Base-by-base conservation (phyloP, 306 rosid species). In the Gynostemma pentaphyllum region DNA sequence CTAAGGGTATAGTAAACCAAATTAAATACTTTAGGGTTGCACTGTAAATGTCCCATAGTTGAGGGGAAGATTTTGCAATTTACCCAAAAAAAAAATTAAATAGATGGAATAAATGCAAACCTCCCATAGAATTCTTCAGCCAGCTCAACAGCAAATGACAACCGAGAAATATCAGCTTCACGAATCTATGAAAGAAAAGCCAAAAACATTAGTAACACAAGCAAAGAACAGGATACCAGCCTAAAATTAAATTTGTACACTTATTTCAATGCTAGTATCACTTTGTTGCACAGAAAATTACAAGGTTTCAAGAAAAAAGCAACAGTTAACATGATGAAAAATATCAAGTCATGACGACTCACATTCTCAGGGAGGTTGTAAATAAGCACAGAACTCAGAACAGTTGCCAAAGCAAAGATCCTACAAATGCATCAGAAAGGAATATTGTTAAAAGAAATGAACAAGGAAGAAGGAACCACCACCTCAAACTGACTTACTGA, bases 81-180 rank as follows among this genome's bases (percentile, higher is more conserved):
- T 16, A 64, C 29, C 18, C 7, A 13, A 44, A 11, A 27, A 18
- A 18, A 21, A 55, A 1, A 50, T 29, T 10, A 53, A 64, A 46
- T 24, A 24, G 37, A 68, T 62, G 34, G 50, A 45, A 45, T 46
- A 72, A 73, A 61, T 59, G 62, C 80, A 67, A 70, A 92, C 98
- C 98, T 92, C 87, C 96, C 96, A 68, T 88, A 88, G 72, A 92
- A 92, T 75, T 92, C 99, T 86, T 92, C 99, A 55, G 99, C 99
- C 63, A 92, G 99, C 78, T 92, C 96, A 64, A 92, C 95, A 27
- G 99, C 99, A 84, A 92, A 92, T 64, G 99, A 92, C 64, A 92
- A 75, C 64, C 99, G 76, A 72, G 95, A 85, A 50, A 92, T 88
- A 71, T 92, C 99, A 72, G 99, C 99, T 81, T 92, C 99, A 37